These are phyloP conservation scores for Grosmannia huntii DNA, from an alignment of 2,329 filamentous ascomycete genomes.

Conservation along the genomic window DNA sequence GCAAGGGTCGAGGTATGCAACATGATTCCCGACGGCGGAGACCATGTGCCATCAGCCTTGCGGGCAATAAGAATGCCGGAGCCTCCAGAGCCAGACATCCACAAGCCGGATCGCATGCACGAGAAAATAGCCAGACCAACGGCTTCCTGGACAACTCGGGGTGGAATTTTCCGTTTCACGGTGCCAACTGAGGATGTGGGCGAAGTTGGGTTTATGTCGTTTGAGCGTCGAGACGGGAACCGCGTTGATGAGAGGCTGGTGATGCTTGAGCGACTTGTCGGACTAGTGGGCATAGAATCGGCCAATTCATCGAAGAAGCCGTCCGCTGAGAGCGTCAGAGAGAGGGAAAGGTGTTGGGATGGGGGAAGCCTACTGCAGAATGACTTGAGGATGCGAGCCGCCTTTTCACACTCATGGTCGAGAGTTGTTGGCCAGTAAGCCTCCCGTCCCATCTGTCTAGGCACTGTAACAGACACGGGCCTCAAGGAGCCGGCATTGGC, in stretches of 20 bases:
- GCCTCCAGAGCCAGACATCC: slow-evolving; percentile 82
- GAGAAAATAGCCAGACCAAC: slow-evolving; percentile 90
- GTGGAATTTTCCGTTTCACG: slow-evolving; percentile 69
- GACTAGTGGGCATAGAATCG: slow-evolving; percentile 19
- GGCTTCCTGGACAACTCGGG: slow-evolving; percentile 74
- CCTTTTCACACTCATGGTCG: slow-evolving; percentile 67
- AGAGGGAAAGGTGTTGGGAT: neutral
- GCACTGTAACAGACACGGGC: slow-evolving; percentile 62
- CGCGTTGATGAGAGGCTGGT: slow-evolving; percentile 8
- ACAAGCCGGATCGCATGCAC: slow-evolving; percentile 85
- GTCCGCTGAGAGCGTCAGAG: slow-evolving; percentile 29
- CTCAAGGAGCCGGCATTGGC: slow-evolving; percentile 7
- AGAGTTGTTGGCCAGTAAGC: slow-evolving; percentile 66
- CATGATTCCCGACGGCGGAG: slow-evolving; percentile 79
- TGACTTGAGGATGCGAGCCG: slow-evolving; percentile 60
- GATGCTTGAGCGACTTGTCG: slow-evolving; percentile 10
- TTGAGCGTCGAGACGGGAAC: slow-evolving; percentile 5
- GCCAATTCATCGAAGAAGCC: slow-evolving; percentile 38
- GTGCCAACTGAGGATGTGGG: slow-evolving; percentile 27
- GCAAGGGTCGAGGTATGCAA: slow-evolving; percentile 80
- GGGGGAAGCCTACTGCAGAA: slow-evolving; percentile 68
- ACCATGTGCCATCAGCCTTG: slow-evolving; percentile 55
- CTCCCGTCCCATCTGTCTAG: slow-evolving; percentile 44
- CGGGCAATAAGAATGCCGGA: slow-evolving; percentile 77
- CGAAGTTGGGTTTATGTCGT: slow-evolving; percentile 6